Percentiles rank a stretch among this genome's conserved stretches.
These are phyloP conservation scores for Kregervanrija fluxuum DNA, from an alignment of 805 yeast species.

Conservation along the genomic window DNA sequence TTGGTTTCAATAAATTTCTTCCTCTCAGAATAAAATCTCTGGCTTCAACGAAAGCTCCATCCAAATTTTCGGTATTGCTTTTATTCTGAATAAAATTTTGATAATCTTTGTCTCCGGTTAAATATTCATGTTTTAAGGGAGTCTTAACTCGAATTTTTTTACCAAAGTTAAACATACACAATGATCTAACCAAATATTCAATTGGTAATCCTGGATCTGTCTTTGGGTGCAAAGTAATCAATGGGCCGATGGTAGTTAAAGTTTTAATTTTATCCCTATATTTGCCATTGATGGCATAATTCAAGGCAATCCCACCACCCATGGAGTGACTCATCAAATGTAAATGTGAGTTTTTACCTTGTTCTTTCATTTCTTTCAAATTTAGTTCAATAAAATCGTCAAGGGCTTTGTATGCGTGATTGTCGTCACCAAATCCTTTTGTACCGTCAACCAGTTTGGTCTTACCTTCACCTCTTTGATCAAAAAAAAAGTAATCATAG, in stretches of 20 bases:
- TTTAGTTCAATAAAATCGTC: slow-evolving; percentile 46
- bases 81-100: slow-evolving; percentile 36
- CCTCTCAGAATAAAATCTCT: slow-evolving; percentile 62
- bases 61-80: slow-evolving; percentile 34
- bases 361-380: slow-evolving; percentile 26
- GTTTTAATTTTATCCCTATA: slow-evolving; percentile 39
- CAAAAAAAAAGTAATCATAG: slow-evolving; percentile 60
- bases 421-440: slow-evolving; percentile 52
- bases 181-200: slow-evolving; percentile 34
- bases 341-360: slow-evolving; percentile 30
- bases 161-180: slow-evolving; percentile 39
- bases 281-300: slow-evolving; percentile 53
- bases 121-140: slow-evolving; percentile 43
- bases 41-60: slow-evolving; percentile 49
- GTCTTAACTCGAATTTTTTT: slow-evolving; percentile 40
- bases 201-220: slow-evolving; percentile 46
- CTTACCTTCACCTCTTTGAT: slow-evolving; percentile 70
- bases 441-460: slow-evolving; percentile 44
- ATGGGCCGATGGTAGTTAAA: slow-evolving; percentile 51
- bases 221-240: slow-evolving; percentile 48
- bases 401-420: slow-evolving; percentile 49
- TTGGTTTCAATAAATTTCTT: slow-evolving; percentile 34
- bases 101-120: slow-evolving; percentile 45
- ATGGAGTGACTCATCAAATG: slow-evolving; percentile 65
- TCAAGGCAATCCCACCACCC: slow-evolving; percentile 72